Evolutionary conservation across 2,329 filamentous ascomycete genomes (phyloP), one percentile per base, ranked within the genome.

Genomic region (Botryosphaeria dothidea): DNA sequence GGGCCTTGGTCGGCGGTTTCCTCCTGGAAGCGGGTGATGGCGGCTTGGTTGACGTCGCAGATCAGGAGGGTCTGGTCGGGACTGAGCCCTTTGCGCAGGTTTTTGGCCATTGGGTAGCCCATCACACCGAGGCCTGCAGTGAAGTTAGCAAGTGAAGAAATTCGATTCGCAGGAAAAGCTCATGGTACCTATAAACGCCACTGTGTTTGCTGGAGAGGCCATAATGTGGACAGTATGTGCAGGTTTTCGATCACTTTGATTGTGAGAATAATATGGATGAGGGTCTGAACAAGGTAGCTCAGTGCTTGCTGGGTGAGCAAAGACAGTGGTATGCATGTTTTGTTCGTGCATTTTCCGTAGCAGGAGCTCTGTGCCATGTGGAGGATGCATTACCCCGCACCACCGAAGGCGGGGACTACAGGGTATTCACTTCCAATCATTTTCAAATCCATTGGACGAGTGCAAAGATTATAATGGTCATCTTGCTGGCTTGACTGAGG

Each of bases 51-150:
- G 68, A 81, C 82, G 11, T 84, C 78, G 68, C 79, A 80, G 64
- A 86, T 79, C 4, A 75, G 74, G 9, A 80, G 79, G 7, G 78
- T 74, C 11, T 71, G 27, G 2, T 79, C 75, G 51, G 83, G 75
- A 67, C 84, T 84, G 25, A 78, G 77, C 7, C 81, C 79, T 19
- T 41, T 21, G 9, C 38, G 38, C 7, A 86, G 74, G 69, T 85
- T 83, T 23, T 71, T 73, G 5, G 81, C 78, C 83, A 86, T 86
- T 8, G 83, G 83, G 57, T 76, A 78, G 0, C 84, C 84, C 84
- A 85, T 86, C 8, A 81, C 78, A 15, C 84, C 84, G 1, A 86
- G 77, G 67, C 84, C 84, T 58, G 23, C 19, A 8, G 3, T 36
- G 2, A 3, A 8, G 19, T 34, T 23, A 54, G 19, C 21, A 21